Evolutionary conservation across 345 rosid species (phyloP).

Genomic region (Leavenworthia alabamica): DNA sequence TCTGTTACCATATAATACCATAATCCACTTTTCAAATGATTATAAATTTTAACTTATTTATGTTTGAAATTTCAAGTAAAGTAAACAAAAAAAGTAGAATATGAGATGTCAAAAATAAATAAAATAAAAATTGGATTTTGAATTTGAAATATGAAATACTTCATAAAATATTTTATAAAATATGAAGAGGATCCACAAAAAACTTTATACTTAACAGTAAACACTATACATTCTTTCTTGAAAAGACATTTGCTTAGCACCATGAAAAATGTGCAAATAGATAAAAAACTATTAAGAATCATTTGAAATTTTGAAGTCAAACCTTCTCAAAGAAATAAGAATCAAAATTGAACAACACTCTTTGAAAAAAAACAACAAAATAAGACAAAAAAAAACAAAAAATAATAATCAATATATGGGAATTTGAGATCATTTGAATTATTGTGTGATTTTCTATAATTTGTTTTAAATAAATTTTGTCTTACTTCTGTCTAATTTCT

Average conservation of each 20-base stretch:
- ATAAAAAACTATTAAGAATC: too few species aligned
- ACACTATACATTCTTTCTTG: neutral
- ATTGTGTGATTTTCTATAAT: conserved; percentile 12
- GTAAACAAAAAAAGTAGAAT: too few species aligned
- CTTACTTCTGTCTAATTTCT: neutral
- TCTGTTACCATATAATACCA: too few species aligned
- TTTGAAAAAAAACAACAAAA: neutral
- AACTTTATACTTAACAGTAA: neutral
- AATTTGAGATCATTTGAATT: conserved; percentile 12
- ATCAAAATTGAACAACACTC: neutral
- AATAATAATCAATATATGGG: neutral
- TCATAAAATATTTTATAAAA: too few species aligned
- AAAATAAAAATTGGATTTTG: too few species aligned
- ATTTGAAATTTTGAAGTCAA: conserved; percentile 6
- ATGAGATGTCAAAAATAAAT: too few species aligned
- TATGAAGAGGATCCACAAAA: neutral
- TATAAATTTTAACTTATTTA: neutral
- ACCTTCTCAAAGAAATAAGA: neutral
- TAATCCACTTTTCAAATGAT: too few species aligned
- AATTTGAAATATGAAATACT: neutral
- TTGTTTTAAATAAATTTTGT: conserved; percentile 2
- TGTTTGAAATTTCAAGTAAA: neutral
- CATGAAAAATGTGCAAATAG: too few species aligned
- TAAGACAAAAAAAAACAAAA: neutral
- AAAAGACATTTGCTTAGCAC: conserved; percentile 1